Percentiles rank a stretch among this genome's conserved stretches.
Evolutionary conservation across 1,139 yeast genomes (phyloP).

Genomic region (Maudiozyma humilis): DNA sequence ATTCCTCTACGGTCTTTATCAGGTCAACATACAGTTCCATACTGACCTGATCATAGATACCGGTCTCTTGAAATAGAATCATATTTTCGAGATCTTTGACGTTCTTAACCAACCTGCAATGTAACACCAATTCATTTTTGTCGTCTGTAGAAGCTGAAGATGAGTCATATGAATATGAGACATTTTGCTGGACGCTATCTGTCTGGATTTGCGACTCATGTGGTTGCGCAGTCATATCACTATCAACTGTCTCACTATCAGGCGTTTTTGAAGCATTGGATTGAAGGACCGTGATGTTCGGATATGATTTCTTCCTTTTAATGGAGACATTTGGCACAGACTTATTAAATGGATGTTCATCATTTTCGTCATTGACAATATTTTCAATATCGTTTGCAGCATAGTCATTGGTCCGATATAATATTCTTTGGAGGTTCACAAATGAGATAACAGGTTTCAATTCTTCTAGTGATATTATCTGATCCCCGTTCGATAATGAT

Average conservation of each 20-base stretch:
- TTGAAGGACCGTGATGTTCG: constrained; percentile 25
- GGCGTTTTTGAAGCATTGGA: constrained; percentile 10
- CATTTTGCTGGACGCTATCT: constrained; percentile 3
- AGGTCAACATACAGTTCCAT: constrained; percentile 54
- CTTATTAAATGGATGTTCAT: constrained; percentile 8
- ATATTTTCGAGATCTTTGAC: constrained; percentile 43
- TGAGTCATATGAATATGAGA: neutral
- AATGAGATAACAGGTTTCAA: constrained; percentile 53
- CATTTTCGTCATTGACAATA: constrained; percentile 8
- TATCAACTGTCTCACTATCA: constrained; percentile 31
- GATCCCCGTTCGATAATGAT: constrained; percentile 42
- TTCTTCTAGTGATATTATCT: constrained; percentile 52
- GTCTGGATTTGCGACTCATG: too few relatives aligned
- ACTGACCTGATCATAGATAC: constrained; percentile 45
- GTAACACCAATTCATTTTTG: constrained; percentile 23
- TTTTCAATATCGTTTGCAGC: constrained; percentile 6
- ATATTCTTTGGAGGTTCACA: constrained; percentile 40
- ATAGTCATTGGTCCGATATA: constrained; percentile 12
- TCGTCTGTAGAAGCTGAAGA: neutral
- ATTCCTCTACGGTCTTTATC: constrained; percentile 43
- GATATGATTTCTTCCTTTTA: constrained; percentile 26
- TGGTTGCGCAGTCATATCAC: constrained; percentile 38
- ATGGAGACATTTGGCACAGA: constrained; percentile 29
- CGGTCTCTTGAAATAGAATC: constrained; percentile 43
- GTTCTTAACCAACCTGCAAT: constrained; percentile 53